Evolutionary conservation across 2,329 filamentous ascomycete species (phyloP).

Genomic region (Colletotrichum truncatum): DNA sequence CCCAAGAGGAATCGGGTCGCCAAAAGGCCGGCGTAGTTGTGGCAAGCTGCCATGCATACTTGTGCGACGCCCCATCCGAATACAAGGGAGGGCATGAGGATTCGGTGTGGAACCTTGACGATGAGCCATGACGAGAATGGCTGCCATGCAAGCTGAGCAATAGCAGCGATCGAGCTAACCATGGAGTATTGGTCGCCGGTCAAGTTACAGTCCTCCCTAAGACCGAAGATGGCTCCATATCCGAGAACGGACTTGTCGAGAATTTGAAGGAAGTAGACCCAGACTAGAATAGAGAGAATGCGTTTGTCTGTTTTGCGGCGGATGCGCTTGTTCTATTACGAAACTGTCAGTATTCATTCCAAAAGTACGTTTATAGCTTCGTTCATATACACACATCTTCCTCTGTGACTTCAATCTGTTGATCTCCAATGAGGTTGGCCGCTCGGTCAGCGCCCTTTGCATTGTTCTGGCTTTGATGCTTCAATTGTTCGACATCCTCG

Average conservation of each 20-base stretch:
- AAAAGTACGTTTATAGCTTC: neutral
- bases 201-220: slow-evolving; percentile 58
- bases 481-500: slow-evolving; percentile 23
- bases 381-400: slow-evolving; percentile 43
- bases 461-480: slow-evolving; percentile 10
- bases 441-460: slow-evolving; percentile 19
- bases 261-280: slow-evolving; percentile 68
- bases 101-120: slow-evolving; percentile 67
- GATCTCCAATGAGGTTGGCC: slow-evolving; percentile 27
- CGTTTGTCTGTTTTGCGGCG: slow-evolving; percentile 68
- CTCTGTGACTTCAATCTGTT: slow-evolving; percentile 39
- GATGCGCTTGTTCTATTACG: slow-evolving; percentile 60
- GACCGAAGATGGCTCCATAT: slow-evolving; percentile 65
- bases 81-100: slow-evolving; percentile 62
- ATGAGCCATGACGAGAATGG: slow-evolving; percentile 68
- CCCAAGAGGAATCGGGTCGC: slow-evolving; percentile 34
- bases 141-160: slow-evolving; percentile 69
- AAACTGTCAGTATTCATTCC: neutral
- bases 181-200: slow-evolving; percentile 65
- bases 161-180: slow-evolving; percentile 64
- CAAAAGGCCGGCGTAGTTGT: slow-evolving; percentile 32
- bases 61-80: slow-evolving; percentile 56
- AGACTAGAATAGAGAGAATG: slow-evolving; percentile 63
- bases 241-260: slow-evolving; percentile 68
- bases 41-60: slow-evolving; percentile 39